Conservation (phyloP, 1,284 basidiomycete species). For the Pulveroboletus sp. region DNA sequence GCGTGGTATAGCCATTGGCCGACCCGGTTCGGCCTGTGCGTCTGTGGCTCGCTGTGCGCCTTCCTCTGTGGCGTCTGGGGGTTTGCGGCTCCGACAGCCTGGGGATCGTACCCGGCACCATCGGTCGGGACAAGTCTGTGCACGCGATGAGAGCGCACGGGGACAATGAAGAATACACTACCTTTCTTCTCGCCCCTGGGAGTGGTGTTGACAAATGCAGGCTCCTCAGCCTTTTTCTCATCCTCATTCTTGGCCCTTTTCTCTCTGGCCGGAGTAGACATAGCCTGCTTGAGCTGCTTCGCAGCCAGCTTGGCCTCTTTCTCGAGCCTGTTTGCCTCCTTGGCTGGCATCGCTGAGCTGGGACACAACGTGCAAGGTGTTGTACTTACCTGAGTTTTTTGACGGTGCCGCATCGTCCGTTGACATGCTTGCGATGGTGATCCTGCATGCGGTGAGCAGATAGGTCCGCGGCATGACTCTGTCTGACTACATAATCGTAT, state of each 20-base stretch:
- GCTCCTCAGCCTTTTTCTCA: slow-evolving; percentile 70
- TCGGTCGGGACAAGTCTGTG: slow-evolving; percentile 83
- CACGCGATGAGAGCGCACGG: not conserved
- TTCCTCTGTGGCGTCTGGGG: no score
- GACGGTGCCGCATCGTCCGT: slow-evolving; percentile 31
- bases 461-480: no score
- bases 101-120: slow-evolving; percentile 94
- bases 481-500: no score
- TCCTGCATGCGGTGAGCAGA: no score
- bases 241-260: slow-evolving; percentile 79
- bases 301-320: slow-evolving; percentile 81
- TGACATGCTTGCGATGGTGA: not conserved
- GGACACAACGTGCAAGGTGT: not conserved
- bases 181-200: slow-evolving; percentile 92
- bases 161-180: slow-evolving; percentile 32
- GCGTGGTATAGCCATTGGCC: no score
- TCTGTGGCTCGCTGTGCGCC: no score
- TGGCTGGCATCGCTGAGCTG: slow-evolving; percentile 42
- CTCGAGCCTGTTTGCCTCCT: slow-evolving; percentile 70
- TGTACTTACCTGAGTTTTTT: slow-evolving; percentile 37
- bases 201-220: slow-evolving; percentile 81
- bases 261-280: slow-evolving; percentile 45
- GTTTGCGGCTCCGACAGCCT: slow-evolving; percentile 88
- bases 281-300: slow-evolving; percentile 62
- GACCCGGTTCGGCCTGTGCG: no score